A percentile compares a stretch with the other conserved stretches of the same genome.
phyloP scores from a whole-genome alignment of 2,329 filamentous ascomycete genomes.

The Apiospora marii region DNA sequence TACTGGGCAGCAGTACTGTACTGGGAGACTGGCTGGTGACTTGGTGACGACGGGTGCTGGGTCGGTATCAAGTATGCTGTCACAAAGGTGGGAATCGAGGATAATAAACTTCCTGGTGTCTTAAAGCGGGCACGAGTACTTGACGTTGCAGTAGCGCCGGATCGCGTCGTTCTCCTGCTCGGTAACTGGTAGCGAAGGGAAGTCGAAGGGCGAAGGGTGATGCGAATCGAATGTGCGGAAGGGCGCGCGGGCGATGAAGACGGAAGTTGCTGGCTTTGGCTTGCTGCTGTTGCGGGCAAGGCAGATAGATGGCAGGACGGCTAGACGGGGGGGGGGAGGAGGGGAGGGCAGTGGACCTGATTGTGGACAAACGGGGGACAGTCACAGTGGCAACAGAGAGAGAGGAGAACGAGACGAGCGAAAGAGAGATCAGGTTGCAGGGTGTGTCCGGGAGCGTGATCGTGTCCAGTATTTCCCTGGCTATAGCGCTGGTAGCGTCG shows the following conservation, averaged over 20 bases:
- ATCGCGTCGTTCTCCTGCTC: constrained; percentile 3
- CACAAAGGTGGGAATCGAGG: constrained; percentile 19
- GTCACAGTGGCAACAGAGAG: background rate
- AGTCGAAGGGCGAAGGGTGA: background rate
- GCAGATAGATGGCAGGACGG: background rate
- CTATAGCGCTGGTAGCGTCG: constrained; percentile 20
- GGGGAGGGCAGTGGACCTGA: too few relatives aligned
- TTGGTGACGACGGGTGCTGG: background rate
- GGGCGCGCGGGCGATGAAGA: background rate
- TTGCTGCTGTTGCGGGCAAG: background rate
- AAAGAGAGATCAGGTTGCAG: background rate
- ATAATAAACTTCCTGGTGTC: background rate
- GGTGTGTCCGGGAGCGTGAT: constrained; percentile 7
- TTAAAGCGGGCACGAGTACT: constrained; percentile 21
- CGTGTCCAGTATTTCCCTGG: constrained; percentile 18
- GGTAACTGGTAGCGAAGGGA: background rate
- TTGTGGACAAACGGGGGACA: too few relatives aligned
- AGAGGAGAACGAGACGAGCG: background rate
- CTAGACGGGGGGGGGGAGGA: too few relatives aligned
- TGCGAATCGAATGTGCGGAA: background rate
- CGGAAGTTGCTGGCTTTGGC: background rate
- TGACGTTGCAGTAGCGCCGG: constrained; percentile 19
- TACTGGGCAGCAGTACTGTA: background rate
- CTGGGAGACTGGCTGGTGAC: background rate
- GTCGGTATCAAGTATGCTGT: background rate